Evolutionary conservation across 2,329 filamentous ascomycete species (phyloP), one percentile per base, ranked within the genome.

Genomic region (Ascosphaera apis): DNA sequence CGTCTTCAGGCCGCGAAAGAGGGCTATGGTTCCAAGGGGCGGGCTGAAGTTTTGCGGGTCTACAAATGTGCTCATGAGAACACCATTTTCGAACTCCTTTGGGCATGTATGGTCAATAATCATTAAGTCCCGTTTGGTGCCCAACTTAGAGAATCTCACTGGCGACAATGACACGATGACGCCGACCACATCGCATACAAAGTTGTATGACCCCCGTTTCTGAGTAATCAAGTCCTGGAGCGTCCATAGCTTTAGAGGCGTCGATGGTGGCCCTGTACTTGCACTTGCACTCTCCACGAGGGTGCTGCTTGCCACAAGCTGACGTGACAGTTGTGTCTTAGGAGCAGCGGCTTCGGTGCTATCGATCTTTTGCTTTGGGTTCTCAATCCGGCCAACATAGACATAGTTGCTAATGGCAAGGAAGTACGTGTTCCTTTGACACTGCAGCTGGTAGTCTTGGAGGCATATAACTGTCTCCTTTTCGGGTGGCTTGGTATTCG

Each of bases 51-150:
- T 37, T 13, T 40, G 42, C 19, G 48, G 47, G 40, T 50, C 44
- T 12, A 48, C 39, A 40, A 48, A 52, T 3, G 50, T 44, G 11
- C 48, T 47, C 15, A 52, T 37, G 7, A 45, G 45, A 8, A 51
- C 37, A 1, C 45, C 47, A 2, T 39, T 17, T 8, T 36, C 18
- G n/a, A 17, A 33, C 4, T 13, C 13, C 8, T 33, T 15, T 3
- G 31, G 31, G 17, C 48, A 43, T 15, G 43, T 44, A 7, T 43
- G 40, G 36, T 52, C 49, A 12, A 48, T 42, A 27, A 52, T 42
- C 18, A 48, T 47, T 34, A 52, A 36, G 33, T 51, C 47, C 1
- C 49, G 47, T 33, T 51, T 52, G 1, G 43, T 43, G 18, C 31
- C 31, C 15, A 33, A 12, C 13, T 13, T 7, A n/a, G 11, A 17